Evolutionary conservation across 805 yeast genomes (phyloP).

Genomic region (Yamadazyma paraphyllophila): DNA sequence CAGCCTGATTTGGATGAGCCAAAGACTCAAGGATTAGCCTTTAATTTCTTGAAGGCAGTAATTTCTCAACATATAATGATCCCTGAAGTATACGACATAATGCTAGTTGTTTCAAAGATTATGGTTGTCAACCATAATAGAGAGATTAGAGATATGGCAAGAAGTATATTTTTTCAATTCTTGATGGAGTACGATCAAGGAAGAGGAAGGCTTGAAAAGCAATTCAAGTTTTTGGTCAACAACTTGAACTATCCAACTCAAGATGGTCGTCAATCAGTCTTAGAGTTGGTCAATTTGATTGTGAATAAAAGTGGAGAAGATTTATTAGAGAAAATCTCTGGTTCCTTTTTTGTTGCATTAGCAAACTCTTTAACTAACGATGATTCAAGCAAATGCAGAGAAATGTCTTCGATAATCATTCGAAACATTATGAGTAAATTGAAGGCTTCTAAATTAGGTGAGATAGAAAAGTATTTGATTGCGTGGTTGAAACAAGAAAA

Average conservation of each 20-base stretch:
- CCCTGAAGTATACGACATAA: conserved; percentile 86
- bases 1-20: conserved; percentile 91
- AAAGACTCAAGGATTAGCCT: conserved; percentile 81
- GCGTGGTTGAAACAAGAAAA: conserved; percentile 65
- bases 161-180: conserved; percentile 80
- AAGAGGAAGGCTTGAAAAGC: conserved; percentile 75
- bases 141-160: conserved; percentile 78
- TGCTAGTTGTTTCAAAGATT: conserved; percentile 75
- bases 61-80: conserved; percentile 68
- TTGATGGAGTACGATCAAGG: conserved; percentile 95
- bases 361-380: conserved; percentile 78
- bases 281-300: conserved; percentile 78
- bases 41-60: conserved; percentile 78
- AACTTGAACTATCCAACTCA: conserved; percentile 84
- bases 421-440: conserved; percentile 52
- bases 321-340: conserved; percentile 56
- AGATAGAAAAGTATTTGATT: conserved; percentile 40
- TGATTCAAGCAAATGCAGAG: conserved; percentile 74
- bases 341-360: conserved; percentile 80
- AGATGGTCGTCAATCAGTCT: conserved; percentile 82
- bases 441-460: conserved; percentile 23
- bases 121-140: conserved; percentile 88
- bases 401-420: conserved; percentile 70
- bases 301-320: conserved; percentile 63
- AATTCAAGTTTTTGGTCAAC: conserved; percentile 73